phyloP scores from a whole-genome alignment of 495 filamentous ascomycete species.

The Penicillium simplicissimum region DNA sequence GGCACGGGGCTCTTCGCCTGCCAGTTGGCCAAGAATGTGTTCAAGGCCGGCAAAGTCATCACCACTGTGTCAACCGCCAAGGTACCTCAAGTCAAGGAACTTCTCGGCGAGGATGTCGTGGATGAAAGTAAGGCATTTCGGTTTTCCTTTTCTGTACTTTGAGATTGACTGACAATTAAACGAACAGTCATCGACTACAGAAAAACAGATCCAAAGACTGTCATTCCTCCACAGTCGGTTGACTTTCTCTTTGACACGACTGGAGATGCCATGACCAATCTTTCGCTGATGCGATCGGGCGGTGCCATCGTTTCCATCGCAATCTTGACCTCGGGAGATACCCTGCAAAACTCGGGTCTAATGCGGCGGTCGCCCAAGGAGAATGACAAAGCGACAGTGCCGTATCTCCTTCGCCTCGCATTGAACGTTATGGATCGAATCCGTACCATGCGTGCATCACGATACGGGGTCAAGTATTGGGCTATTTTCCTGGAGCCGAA shows the following conservation, averaged over 20 bases:
- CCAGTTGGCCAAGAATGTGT: conserved; percentile 56
- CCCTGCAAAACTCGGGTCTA: conserved; percentile 19
- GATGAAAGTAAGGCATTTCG: conserved; percentile 27
- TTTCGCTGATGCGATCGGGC: conserved; percentile 37
- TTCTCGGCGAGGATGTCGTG: conserved; percentile 36
- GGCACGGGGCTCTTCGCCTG: conserved; percentile 49
- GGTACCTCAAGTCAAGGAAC: conserved; percentile 43
- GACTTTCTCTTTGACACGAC: conserved; percentile 58
- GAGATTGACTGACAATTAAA: conserved; percentile 17
- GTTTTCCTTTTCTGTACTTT: not conserved
- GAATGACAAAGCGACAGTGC: conserved; percentile 30
- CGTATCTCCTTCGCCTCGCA: conserved; percentile 32
- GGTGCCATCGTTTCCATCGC: conserved; percentile 16
- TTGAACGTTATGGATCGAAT: conserved; percentile 41
- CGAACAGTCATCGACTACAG: conserved; percentile 51
- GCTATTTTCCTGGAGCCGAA: conserved; percentile 41
- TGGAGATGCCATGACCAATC: conserved; percentile 28
- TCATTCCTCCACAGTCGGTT: conserved; percentile 41
- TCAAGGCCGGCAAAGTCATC: conserved; percentile 50
- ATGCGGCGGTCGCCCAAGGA: conserved; percentile 25
- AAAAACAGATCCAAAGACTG: conserved; percentile 40
- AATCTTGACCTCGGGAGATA: conserved; percentile 15
- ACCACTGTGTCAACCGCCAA: conserved; percentile 56
- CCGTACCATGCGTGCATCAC: conserved; percentile 28
- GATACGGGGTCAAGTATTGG: conserved; percentile 40